phyloP scores from a whole-genome alignment of 495 filamentous ascomycete genomes.

The Aspergillus sclerotiicarbonarius region DNA sequence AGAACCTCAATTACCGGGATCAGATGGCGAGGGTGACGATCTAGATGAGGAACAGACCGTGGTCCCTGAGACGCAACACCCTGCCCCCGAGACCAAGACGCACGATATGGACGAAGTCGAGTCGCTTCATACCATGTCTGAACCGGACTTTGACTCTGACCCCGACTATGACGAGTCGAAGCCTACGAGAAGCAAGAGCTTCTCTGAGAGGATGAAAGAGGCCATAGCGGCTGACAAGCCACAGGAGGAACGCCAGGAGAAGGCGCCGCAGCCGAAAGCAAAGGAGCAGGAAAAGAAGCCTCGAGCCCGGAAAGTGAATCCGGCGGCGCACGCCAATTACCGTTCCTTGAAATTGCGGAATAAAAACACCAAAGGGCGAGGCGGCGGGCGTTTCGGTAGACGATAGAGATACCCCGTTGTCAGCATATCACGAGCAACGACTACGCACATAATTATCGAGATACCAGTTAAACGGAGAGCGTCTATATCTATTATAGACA shows the following conservation, averaged over 20 bases:
- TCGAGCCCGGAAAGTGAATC: slow-evolving; percentile 63
- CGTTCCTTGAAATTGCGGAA: slow-evolving; percentile 76
- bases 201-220: slow-evolving; percentile 47
- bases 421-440: slow-evolving; percentile 32
- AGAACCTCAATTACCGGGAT: slow-evolving; percentile 15
- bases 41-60: slow-evolving; percentile 31
- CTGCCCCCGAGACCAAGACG: slow-evolving; percentile 19
- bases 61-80: slow-evolving; percentile 36
- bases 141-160: slow-evolving; percentile 34
- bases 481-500: slow-evolving; percentile 15
- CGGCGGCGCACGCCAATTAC: slow-evolving; percentile 79
- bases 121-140: slow-evolving; percentile 35
- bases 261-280: slow-evolving; percentile 27
- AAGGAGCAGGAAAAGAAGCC: slow-evolving; percentile 51
- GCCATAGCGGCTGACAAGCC: slow-evolving; percentile 30
- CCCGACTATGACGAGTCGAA: slow-evolving; percentile 34
- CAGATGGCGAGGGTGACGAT: slow-evolving; percentile 18
- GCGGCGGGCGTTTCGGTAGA: slow-evolving; percentile 45
- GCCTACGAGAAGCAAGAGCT: slow-evolving; percentile 33
- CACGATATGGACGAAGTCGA: slow-evolving; percentile 27
- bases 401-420: slow-evolving; percentile 26
- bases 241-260: slow-evolving; percentile 23
- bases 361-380: slow-evolving; percentile 40
- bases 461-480: slow-evolving; percentile 26
- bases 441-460: slow-evolving; percentile 15